A percentile compares a stretch with the other conserved stretches of the same genome.
These are phyloP conservation scores for Chaetomium globosum DNA, from an alignment of 2,329 filamentous ascomycete genomes.

Conservation along the genomic window DNA sequence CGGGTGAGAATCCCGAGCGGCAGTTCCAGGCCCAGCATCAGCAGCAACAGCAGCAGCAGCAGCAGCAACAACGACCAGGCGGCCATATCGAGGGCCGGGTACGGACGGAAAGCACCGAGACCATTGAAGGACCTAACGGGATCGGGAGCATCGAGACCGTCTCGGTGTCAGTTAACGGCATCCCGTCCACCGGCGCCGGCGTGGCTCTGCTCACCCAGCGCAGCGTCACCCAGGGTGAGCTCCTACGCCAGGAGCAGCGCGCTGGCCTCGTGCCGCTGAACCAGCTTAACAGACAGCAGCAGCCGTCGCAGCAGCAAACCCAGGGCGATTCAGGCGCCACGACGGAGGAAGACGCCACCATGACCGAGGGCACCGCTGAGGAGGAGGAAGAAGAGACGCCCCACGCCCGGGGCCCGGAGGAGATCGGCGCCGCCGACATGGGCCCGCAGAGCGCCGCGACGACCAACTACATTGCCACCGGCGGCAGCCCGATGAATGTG, in stretches of 20 bases:
- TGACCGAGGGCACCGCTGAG: constrained; percentile 40
- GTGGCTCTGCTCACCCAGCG: constrained; percentile 39
- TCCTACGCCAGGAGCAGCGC: constrained; percentile 83
- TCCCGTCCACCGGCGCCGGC: constrained; percentile 55
- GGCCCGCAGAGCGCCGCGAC: constrained; percentile 65
- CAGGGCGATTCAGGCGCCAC: neutral
- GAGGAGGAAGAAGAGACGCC: constrained; percentile 63
- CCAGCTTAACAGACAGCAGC: constrained; percentile 53
- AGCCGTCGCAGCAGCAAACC: constrained; percentile 39
- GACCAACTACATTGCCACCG: constrained; percentile 46
- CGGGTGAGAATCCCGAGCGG: constrained; percentile 14
- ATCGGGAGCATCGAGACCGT: constrained; percentile 80
- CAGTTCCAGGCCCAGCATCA: constrained; percentile 27
- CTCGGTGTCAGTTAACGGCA: constrained; percentile 72
- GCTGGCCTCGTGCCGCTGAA: constrained; percentile 74
- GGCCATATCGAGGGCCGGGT: constrained; percentile 61
- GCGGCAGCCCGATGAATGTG: constrained; percentile 48
- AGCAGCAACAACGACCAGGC: constrained; percentile 34
- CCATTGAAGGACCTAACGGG: constrained; percentile 79
- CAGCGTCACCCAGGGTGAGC: constrained; percentile 79
- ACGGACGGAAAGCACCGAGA: constrained; percentile 74
- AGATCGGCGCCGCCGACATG: constrained; percentile 83
- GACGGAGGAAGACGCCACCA: constrained; percentile 38
- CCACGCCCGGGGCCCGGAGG: constrained; percentile 80
- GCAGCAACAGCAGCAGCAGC: constrained; percentile 34